Percentiles rank a stretch among this genome's conserved stretches.
Evolutionary conservation across 2,329 filamentous ascomycete genomes (phyloP).

Genomic region (Apiospora koreana): DNA sequence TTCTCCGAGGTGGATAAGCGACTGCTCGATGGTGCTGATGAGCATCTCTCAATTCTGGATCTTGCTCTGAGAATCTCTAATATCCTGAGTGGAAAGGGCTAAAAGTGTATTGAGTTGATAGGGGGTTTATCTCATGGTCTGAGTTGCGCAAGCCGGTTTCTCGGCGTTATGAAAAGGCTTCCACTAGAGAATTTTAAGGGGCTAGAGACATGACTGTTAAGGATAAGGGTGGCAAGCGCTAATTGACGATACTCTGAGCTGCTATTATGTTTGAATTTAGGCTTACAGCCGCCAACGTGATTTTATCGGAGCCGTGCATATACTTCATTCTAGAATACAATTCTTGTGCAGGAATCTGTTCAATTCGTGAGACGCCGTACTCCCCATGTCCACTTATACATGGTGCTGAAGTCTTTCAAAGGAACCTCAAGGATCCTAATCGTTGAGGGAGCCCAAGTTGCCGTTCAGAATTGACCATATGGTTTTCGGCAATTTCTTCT

Average conservation of each 20-base stretch:
- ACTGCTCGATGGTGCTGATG: conserved; percentile 90
- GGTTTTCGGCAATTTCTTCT: conserved; percentile 25
- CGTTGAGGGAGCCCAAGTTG: conserved; percentile 52
- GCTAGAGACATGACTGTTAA: neutral
- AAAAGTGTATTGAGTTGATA: conserved; percentile 9
- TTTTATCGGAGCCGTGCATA: neutral
- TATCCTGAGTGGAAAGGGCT: conserved; percentile 57
- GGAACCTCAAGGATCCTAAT: conserved; percentile 14
- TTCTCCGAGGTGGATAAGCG: conserved; percentile 97
- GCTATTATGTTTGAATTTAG: neutral
- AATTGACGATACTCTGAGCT: neutral
- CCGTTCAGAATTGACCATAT: conserved; percentile 56
- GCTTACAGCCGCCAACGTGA: no score
- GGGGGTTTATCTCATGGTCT: conserved; percentile 29
- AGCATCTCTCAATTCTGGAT: conserved; percentile 90
- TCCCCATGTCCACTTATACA: neutral
- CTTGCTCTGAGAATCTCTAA: conserved; percentile 78
- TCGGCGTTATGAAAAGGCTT: neutral
- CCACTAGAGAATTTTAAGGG: neutral
- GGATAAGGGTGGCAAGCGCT: neutral
- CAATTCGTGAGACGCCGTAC: no score
- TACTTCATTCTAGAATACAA: neutral
- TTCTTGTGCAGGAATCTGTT: neutral
- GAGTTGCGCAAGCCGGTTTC: neutral
- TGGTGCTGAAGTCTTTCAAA: neutral